Evolutionary conservation across 305 asterid genomes (phyloP), one percentile per base, ranked within the genome.

Genomic region (Fraxinus latifolia): DNA sequence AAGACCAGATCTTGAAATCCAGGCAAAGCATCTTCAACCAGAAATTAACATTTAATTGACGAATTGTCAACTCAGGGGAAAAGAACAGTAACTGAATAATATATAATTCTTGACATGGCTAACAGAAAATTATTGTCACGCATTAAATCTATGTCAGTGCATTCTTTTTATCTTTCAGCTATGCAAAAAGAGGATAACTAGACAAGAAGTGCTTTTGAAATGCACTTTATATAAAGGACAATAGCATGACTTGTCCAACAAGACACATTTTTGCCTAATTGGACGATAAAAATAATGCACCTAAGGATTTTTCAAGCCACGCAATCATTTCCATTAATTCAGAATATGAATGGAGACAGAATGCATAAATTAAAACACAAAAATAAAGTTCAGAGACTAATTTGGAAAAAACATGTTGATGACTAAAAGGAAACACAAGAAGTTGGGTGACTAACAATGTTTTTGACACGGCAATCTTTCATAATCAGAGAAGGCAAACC

Each of bases 1-100:
- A 71, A 71, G 25, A 71, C 76, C 76, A 71, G 5, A 71, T 33
- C 76, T 71, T 71, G 76, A 31, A 32, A 71, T 71, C 76, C 76
- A 71, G 44, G 25, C 76, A 32, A 71, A 71, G 76, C 76, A 55
- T 17, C 67, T 55, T 55, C 67, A 55, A 55, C 67, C 67, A 55
- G 29, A 55, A 55, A 17, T 19, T 55, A 17, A 55, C 67, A 55
- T 55, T 55, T 55, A 17, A 55, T 19, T 55, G 27, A 55, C 27
- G 11, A 15, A 70, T 68, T 8, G 14, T 25, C 72, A 65, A 65
- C 32, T 25, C 7, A 4, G 74, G 4, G n/a, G 74, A 27, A 27
- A 67, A 67, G 39, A 71, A 71, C 47, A 32, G 23, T 71, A 32
- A 71, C 42, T 0, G 27, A 17, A 17, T 17, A 55, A 31, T 32